Conservation (phyloP, 495 filamentous ascomycete genomes). For the Emericellopsis terricola region DNA sequence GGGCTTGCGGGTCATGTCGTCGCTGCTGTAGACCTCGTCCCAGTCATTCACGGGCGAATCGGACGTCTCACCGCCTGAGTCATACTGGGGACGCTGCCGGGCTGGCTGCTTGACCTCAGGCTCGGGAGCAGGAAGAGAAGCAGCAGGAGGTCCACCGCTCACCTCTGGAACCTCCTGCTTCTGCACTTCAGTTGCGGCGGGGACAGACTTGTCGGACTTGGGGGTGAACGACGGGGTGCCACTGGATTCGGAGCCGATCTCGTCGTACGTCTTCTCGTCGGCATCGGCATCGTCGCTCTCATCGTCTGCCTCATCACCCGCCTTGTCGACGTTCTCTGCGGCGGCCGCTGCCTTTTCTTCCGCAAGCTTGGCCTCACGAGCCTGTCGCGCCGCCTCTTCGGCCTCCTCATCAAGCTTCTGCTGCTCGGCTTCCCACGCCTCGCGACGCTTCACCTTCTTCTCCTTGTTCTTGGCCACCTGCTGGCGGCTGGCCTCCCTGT, state of each 20-base stretch:
- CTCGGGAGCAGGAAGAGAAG: constrained; percentile 3
- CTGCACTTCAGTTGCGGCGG: constrained; percentile 9
- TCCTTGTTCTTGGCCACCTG: constrained; percentile 16
- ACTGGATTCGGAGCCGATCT: constrained; percentile 7
- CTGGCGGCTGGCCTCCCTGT: constrained; percentile 16
- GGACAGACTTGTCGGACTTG: constrained; percentile 10
- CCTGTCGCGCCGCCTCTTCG: constrained; percentile 11
- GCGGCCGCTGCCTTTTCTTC: constrained; percentile 27
- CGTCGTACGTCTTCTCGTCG: constrained; percentile 3
- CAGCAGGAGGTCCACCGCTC: constrained; percentile 3
- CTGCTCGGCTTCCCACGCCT: constrained; percentile 12
- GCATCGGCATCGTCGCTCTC: constrained; percentile 4
- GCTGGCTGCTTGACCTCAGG: constrained; percentile 7
- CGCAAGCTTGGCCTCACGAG: constrained; percentile 16
- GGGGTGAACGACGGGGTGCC: constrained; percentile 12
- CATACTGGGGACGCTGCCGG: constrained; percentile 1
- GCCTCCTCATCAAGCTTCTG: constrained; percentile 20
- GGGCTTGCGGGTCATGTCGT: constrained; percentile 31
- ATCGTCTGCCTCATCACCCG: constrained; percentile 1
- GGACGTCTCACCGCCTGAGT: constrained; percentile 26
- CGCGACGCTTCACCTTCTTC: constrained; percentile 25
- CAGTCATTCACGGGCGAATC: constrained; percentile 31
- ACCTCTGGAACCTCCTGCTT: constrained; percentile 15
- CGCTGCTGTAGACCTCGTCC: constrained; percentile 29
- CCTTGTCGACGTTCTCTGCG: constrained; percentile 9